Base-by-base conservation (phyloP, 2,329 filamentous ascomycete genomes). In the Epichloe elymi region DNA sequence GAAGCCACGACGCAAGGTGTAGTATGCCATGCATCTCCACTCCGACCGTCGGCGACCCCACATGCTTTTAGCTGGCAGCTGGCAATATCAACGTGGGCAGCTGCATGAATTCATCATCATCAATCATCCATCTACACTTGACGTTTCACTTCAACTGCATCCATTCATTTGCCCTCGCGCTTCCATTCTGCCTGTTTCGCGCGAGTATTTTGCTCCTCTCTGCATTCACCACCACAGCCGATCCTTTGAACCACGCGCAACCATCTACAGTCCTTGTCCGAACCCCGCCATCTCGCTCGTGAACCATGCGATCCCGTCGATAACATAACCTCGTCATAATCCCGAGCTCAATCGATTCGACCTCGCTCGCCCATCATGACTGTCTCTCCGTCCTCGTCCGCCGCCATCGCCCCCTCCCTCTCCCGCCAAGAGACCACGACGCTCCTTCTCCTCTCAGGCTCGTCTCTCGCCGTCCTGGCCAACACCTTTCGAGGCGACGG, bases 401-500 rank as follows among this genome's bases (percentile, higher is more conserved):
- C 33, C 50, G 4, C 39, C 44, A 19, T 39, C 45, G 30, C 39
- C 49, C 15, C 20, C 15, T 58, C 60, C 39, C 78, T 82, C 57
- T 75, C 78, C 49, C 66, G 66, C 55, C 63, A 64, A 49, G 80
- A 83, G 65, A 70, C 73, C n/a, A 61, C 78, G 56, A 66, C 67
- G 49, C 75, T 83, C 55, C 61, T 85, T 56, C 72, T 80, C 17
- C 70, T 95, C 51, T 78, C 82, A 43, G 74, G 80, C 57, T 81
- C 80, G 51, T 88, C 86, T 61, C 65, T 86, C 58, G 82, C 80
- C 52, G 74, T 96, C 57, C 77, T 97, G 56, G 74, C 78, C 56
- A 91, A 91, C 65, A 88, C 88, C 39, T 85, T 96, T 63, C 79
- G 83, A 53, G 86, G 81, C 58, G 86, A 95, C 67, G 90, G 89